Evolutionary conservation across 1,139 yeast species (phyloP).

Genomic region (Casaregolazyma lundiana): DNA sequence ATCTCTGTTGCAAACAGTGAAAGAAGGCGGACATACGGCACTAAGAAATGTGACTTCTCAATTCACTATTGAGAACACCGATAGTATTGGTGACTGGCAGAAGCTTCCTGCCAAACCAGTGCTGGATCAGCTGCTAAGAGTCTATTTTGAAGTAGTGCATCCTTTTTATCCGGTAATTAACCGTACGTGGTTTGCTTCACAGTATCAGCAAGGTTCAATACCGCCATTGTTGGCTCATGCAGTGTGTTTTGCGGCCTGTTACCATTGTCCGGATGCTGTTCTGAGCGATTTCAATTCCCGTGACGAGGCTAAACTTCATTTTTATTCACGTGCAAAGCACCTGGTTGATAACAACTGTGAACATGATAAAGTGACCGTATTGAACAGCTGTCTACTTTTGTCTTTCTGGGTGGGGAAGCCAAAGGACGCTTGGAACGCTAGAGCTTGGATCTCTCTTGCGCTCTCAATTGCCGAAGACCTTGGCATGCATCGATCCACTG

Average conservation of each 20-base stretch:
- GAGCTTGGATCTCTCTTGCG: conserved; percentile 17
- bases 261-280: conserved; percentile 16
- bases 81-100: not conserved
- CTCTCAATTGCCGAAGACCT: conserved; percentile 16
- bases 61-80: not conserved
- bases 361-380: conserved; percentile 13
- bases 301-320: conserved; percentile 13
- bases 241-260: conserved; percentile 18
- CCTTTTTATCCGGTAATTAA: conserved; percentile 19
- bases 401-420: conserved; percentile 18
- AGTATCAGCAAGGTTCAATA: conserved; percentile 7
- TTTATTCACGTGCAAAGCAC: conserved; percentile 14
- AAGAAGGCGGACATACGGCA: conserved; percentile 16
- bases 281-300: conserved; percentile 14
- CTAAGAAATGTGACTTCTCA: conserved; percentile 8
- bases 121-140: conserved; percentile 12
- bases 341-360: conserved; percentile 13
- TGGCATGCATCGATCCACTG: conserved; percentile 17
- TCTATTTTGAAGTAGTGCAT: conserved; percentile 15
- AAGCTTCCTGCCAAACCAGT: conserved; percentile 6
- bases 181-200: conserved; percentile 16
- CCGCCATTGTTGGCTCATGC: conserved; percentile 16
- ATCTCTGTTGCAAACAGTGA: conserved; percentile 13
- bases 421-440: conserved; percentile 15
- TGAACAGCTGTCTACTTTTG: conserved; percentile 14